Evolutionary conservation across 768 basidiomycete species (phyloP).

Genomic region (Collybia sordida): DNA sequence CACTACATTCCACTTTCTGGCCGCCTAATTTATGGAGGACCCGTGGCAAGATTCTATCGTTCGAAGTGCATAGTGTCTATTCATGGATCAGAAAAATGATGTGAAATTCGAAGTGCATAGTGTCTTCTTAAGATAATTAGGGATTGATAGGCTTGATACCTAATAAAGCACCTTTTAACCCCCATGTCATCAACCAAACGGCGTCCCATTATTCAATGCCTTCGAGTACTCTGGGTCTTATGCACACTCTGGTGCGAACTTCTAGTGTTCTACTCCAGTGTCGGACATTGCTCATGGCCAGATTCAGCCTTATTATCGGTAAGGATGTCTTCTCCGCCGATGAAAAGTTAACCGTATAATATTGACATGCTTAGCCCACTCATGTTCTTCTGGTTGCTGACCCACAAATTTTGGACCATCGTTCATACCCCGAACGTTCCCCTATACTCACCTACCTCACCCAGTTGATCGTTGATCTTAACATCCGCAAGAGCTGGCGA

Average conservation of each 20-base stretch:
- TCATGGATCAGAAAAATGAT: too few relatives aligned
- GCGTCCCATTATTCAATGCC: conserved; percentile 38
- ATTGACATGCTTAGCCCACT: conserved; percentile 10
- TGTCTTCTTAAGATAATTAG: too few relatives aligned
- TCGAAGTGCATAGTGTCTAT: too few relatives aligned
- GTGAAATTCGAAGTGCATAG: too few relatives aligned
- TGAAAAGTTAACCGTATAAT: neutral
- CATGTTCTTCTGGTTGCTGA: conserved; percentile 86
- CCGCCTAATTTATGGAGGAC: too few relatives aligned
- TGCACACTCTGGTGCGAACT: conserved; percentile 72
- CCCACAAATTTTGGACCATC: conserved; percentile 79
- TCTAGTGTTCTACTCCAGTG: conserved; percentile 49
- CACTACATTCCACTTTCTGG: too few relatives aligned
- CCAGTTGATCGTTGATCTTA: conserved; percentile 73
- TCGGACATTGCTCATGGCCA: conserved; percentile 61
- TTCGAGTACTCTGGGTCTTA: conserved; percentile 62
- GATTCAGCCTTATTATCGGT: conserved; percentile 34
- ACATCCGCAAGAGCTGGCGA: conserved; percentile 84
- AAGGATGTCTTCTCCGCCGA: conserved; percentile 12
- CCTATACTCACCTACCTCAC: conserved; percentile 56
- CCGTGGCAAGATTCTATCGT: too few relatives aligned
- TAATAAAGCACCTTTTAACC: too few relatives aligned
- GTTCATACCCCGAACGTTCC: conserved; percentile 67
- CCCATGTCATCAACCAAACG: too few relatives aligned
- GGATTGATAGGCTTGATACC: too few relatives aligned